A percentile compares a stretch with the other conserved stretches of the same genome.
These are phyloP conservation scores for Fusarium falciforme DNA, from an alignment of 2,329 filamentous ascomycete genomes.

Conservation along the genomic window DNA sequence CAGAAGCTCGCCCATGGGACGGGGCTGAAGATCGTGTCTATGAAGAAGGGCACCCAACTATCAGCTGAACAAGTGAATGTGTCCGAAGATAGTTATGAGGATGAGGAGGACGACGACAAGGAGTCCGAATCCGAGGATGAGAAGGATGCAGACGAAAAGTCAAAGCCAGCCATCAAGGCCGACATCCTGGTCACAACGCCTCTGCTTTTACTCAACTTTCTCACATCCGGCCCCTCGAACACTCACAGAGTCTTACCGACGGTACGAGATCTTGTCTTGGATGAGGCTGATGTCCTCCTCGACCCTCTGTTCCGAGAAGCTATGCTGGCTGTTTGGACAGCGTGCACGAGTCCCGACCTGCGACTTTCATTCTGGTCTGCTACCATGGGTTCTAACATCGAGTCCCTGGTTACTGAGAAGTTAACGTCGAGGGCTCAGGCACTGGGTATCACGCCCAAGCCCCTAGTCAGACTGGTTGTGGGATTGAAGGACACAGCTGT, in stretches of 20 bases:
- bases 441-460: conserved; percentile 54
- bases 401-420: conserved; percentile 78
- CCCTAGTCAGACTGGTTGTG: conserved; percentile 87
- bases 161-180: conserved; percentile 48
- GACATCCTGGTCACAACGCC: conserved; percentile 57
- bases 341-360: conserved; percentile 77
- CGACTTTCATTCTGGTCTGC: conserved; percentile 91
- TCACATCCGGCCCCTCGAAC: conserved; percentile 61
- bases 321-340: conserved; percentile 85
- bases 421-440: conserved; percentile 65
- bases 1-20: conserved; percentile 83
- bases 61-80: conserved; percentile 58
- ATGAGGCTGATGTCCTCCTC: conserved; percentile 95
- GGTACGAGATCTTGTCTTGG: conserved; percentile 81
- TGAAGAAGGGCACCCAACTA: conserved; percentile 87
- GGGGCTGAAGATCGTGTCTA: conserved; percentile 80
- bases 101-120: conserved; percentile 51
- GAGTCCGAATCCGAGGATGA: conserved; percentile 53
- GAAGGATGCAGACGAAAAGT: conserved; percentile 33
- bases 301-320: conserved; percentile 92
- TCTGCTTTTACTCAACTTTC: conserved; percentile 78
- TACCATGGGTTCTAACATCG: conserved; percentile 94
- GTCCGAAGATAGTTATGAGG: conserved; percentile 53
- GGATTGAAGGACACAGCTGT: conserved; percentile 96
- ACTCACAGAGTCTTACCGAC: conserved; percentile 67